Base-by-base conservation (phyloP, 2,329 filamentous ascomycete species). In the Penicillium sp. region DNA sequence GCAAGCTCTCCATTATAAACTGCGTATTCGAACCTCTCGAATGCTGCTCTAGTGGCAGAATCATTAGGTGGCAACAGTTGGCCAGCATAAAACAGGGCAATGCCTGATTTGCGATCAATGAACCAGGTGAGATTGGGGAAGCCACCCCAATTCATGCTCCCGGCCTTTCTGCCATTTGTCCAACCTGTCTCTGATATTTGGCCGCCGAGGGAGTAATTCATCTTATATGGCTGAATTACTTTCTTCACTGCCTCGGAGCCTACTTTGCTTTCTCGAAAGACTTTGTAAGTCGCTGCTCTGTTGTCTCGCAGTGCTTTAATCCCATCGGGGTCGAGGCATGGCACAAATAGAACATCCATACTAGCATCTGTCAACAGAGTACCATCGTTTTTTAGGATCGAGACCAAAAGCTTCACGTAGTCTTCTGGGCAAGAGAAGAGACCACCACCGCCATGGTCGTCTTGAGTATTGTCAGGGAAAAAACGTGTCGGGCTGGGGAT, bases 1-100 rank as follows among this genome's bases (percentile, higher is more conserved):
- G 23, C 52, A 21, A 55, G 35, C 46, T 55, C 52, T 5, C 52
- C 52, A 7, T 49, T 55, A 11, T 55, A 55, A n/a, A 55, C 38
- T 16, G 52, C 52, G 18, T 55, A 55, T 26, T 55, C 52, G 18
- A 55, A 55, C 28, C 52, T 42, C 35, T 55, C 52, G 43, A 48
- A 30, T 1, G 52, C 35, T 33, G 45, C 52, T 12, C 23, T 49
- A 7, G n/a, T 21, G 23, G 11, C 12, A 43, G 6, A 2, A 43
- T 55, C 52, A 9, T n/a, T 30, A 49, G 52, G n/a, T 18, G 52
- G 52, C 18, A 55, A 30, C 16, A 55, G 6, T 40, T 55, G 52
- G 8, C 45, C 43, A 23, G 9, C 35, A 43, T 48, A 55, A 18
- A 55, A n/a, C 7, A 55, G 38, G 6, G 52, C 52, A 30, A 55